Evolutionary conservation across 2,329 filamentous ascomycete genomes (phyloP), one percentile per base, ranked within the genome.

Genomic region (Podosphaera fusca): DNA sequence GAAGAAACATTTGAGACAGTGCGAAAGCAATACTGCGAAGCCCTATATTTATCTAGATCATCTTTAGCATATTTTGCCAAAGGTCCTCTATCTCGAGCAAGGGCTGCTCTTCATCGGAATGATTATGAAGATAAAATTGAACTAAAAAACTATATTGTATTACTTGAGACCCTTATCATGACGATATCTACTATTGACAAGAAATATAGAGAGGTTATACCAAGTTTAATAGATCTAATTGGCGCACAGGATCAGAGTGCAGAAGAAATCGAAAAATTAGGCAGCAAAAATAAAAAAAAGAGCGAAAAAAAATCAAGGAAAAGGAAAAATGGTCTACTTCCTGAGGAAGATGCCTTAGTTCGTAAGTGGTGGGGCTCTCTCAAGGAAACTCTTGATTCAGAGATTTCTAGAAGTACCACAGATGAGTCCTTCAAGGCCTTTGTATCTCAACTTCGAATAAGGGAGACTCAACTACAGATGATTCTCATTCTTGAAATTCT

Each of bases 11-110:
- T 81, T 60, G 74, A 79, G 5, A 77, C 73, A 59, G 73, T 83
- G 58, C 72, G 78, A 57, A 71, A 69, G 33, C 75, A 81, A 55
- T 79, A 84, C 68, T 72, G 76, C 57, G 75, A 80, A 58, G 73
- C 75, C 4, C 68, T 84, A 0, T 82, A 81, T 72, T 73, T 79
- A 69, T 80, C 82, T 58, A 76, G 79, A 73, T 79, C 79, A 67
- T 87, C 85, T 2, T 71, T 90, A 58, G 85, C 85, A 58, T 92
- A 89, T 68, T 89, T 90, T 68, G 82, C 82, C 29, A 92, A 92
- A 70, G 86, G 85, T 0, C 84, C 86, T 1, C 71, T 92, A 29
- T 86, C 85, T 50, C 77, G 85, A 62, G 82, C 84, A 51, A 78
- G 85, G 59, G 83, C 82, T 52, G 77, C 81, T 12, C 87, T 87